phyloP scores from a whole-genome alignment of 345 rosid genomes.

The Camelina sativa region DNA sequence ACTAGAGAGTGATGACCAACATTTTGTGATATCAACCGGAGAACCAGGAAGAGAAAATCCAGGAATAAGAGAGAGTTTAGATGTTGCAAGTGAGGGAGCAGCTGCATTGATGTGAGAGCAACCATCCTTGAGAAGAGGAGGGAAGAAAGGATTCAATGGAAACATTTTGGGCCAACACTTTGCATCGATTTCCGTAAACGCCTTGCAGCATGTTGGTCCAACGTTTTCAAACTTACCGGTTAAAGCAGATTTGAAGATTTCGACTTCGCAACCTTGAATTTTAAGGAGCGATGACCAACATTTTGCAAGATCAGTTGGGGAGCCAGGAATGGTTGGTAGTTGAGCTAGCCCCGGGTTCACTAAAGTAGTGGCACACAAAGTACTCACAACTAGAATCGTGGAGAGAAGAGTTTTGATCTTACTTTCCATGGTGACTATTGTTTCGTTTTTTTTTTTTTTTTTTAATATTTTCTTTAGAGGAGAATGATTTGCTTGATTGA shows the following conservation, averaged over 20 bases:
- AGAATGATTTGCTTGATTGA: no score
- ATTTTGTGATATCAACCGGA: neutral
- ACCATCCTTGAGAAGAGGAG: conserved; percentile 3
- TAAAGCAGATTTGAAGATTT: conserved; percentile 6
- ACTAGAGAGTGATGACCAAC: neutral
- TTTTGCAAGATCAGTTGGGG: conserved; percentile 3
- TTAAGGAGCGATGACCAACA: neutral
- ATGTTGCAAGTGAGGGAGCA: neutral
- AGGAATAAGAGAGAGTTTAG: neutral
- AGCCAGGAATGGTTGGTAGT: neutral
- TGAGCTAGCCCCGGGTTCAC: neutral
- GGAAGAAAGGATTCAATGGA: conserved; percentile 1
- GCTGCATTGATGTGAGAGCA: neutral
- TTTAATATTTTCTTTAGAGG: no score
- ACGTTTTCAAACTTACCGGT: conserved; percentile 21
- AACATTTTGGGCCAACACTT: conserved; percentile 17
- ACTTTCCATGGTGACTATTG: no score
- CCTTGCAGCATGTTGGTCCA: neutral
- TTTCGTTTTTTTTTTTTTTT: no score
- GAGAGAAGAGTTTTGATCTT: neutral
- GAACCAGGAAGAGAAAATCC: neutral
- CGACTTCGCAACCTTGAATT: neutral
- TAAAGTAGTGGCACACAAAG: conserved; percentile 1
- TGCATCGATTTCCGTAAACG: neutral
- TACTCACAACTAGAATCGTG: neutral